phyloP scores from a whole-genome alignment of 805 yeast genomes.

The Yarrowia hollandica region DNA sequence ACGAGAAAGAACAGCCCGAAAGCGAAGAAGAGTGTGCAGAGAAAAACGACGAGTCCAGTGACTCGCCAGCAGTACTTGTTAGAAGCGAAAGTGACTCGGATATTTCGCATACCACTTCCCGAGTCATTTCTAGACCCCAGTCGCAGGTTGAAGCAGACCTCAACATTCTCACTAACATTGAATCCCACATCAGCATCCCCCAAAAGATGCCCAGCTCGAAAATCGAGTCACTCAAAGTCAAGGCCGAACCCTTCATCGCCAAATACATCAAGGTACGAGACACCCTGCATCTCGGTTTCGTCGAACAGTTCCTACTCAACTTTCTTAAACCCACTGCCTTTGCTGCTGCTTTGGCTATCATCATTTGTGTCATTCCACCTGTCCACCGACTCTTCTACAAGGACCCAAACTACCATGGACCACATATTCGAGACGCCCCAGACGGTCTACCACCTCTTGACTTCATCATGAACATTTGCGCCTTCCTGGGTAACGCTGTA shows the following conservation, averaged over 20 bases:
- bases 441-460: constrained; percentile 81
- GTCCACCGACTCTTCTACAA: constrained; percentile 65
- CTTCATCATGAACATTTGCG: constrained; percentile 76
- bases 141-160: constrained; percentile 16
- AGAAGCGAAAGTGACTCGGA: not conserved
- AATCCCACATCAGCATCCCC: not conserved
- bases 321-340: constrained; percentile 71
- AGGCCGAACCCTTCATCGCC: not conserved
- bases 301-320: constrained; percentile 30
- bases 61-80: not conserved
- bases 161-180: constrained; percentile 8
- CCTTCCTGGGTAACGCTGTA: constrained; percentile 80
- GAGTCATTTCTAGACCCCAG: not conserved
- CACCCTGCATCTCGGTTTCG: constrained; percentile 1
- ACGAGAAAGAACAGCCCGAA: not conserved
- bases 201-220: not conserved
- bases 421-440: constrained; percentile 69
- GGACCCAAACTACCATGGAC: constrained; percentile 37
- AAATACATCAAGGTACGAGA: not conserved
- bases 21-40: not conserved
- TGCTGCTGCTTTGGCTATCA: constrained; percentile 63
- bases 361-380: constrained; percentile 85
- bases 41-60: not conserved
- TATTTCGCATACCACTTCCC: not conserved
- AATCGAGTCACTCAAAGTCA: not conserved